Conservation (phyloP, 73 alveolate genomes). For the Symbiodinium pilosum region DNA sequence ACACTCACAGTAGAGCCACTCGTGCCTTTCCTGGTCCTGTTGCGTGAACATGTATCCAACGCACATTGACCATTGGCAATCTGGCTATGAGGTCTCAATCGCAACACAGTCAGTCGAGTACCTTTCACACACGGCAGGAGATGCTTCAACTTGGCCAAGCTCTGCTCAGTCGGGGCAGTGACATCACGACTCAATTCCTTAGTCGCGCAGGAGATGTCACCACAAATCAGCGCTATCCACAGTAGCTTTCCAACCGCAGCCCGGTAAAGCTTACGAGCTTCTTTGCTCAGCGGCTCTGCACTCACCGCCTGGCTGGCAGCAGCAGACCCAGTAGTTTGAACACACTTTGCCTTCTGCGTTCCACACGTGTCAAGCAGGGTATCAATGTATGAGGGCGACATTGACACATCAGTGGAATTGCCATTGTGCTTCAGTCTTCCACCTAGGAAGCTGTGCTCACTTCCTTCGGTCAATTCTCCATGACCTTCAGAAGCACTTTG, state of each 20-base stretch:
- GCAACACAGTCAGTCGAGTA: not conserved
- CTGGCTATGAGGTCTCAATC: not conserved
- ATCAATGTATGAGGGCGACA: not conserved
- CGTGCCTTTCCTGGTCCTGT: not conserved
- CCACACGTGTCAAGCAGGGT: not conserved
- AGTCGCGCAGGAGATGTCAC: not conserved
- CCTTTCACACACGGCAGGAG: not conserved
- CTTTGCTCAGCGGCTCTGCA: not conserved
- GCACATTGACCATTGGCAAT: not conserved
- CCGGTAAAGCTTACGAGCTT: not conserved
- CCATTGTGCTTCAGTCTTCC: constrained; percentile 31
- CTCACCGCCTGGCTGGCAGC: not conserved
- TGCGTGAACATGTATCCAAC: not conserved
- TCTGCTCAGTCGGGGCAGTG: constrained; percentile 10
- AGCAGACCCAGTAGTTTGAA: not conserved
- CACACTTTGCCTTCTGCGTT: not conserved
- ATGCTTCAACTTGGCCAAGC: constrained; percentile 16
- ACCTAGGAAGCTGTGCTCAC: constrained; percentile 6
- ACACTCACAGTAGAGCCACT: not conserved
- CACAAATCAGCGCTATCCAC: constrained; percentile 2
- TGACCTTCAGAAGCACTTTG: constrained; percentile 2
- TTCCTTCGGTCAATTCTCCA: not conserved
- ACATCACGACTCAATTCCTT: constrained; percentile 30
- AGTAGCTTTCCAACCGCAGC: not conserved
- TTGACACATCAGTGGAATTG: not conserved